phyloP scores from a whole-genome alignment of 2,329 filamentous ascomycete genomes.

The Fusarium newnesense region DNA sequence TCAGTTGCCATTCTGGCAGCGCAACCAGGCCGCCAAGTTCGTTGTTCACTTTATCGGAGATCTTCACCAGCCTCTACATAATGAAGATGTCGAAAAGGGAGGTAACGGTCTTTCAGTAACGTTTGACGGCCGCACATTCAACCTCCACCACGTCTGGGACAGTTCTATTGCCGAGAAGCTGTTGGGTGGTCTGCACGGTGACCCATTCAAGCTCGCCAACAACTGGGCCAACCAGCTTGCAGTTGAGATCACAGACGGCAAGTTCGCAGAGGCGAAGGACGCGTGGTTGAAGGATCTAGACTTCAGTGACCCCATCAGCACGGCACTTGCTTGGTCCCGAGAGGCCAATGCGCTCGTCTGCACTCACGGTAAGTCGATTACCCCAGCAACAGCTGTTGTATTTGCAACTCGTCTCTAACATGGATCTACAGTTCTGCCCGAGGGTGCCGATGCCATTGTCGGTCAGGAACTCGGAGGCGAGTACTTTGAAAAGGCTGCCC shows the following conservation, averaged over 20 bases:
- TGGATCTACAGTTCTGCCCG: constrained; percentile 63
- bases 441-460: constrained; percentile 67
- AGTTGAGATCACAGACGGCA: constrained; percentile 64
- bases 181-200: constrained; percentile 64
- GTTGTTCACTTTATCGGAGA: constrained; percentile 76
- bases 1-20: constrained; percentile 55
- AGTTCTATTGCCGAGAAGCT: constrained; percentile 73
- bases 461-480: constrained; percentile 69
- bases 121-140: constrained; percentile 67
- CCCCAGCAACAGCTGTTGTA: background rate
- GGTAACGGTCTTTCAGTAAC: constrained; percentile 75
- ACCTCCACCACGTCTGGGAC: constrained; percentile 81
- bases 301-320: constrained; percentile 63
- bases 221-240: constrained; percentile 68
- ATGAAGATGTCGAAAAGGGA: constrained; percentile 70
- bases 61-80: constrained; percentile 75
- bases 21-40: constrained; percentile 72
- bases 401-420: constrained; percentile 28
- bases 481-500: constrained; percentile 73
- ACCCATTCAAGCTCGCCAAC: constrained; percentile 61
- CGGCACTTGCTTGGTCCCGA: constrained; percentile 71
- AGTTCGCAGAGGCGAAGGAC: constrained; percentile 60
- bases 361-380: constrained; percentile 61
- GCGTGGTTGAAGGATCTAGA: constrained; percentile 68
- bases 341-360: constrained; percentile 73